Evolutionary conservation across 1,284 basidiomycete species (phyloP).

Genomic region (Phenoliferia sp.): DNA sequence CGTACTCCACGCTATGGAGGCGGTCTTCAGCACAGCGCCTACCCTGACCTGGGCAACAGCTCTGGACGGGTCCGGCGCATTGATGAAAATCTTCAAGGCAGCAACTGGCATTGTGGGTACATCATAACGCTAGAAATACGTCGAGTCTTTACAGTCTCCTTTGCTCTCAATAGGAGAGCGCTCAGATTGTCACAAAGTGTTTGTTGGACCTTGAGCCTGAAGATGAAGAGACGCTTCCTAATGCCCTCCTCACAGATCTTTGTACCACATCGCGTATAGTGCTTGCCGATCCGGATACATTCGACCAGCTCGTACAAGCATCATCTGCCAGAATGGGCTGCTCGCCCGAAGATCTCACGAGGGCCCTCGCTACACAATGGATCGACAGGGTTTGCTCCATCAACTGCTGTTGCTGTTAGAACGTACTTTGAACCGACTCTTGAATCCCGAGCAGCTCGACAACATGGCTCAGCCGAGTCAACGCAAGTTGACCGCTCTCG

Average conservation of each 20-base stretch:
- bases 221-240: not conserved
- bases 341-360: constrained; percentile 21
- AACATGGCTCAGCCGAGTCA: constrained; percentile 33
- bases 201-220: not conserved
- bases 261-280: constrained; percentile 30
- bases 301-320: constrained; percentile 25
- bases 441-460: constrained; percentile 27
- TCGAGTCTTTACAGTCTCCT: not conserved
- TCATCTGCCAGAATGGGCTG: constrained; percentile 8
- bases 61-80: constrained; percentile 18
- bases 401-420: not conserved
- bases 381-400: constrained; percentile 27
- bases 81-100: constrained; percentile 9
- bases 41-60: constrained; percentile 16
- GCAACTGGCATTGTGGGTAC: not conserved
- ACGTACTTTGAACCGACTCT: not conserved
- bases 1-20: constrained; percentile 29
- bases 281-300: constrained; percentile 21
- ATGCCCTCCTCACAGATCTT: constrained; percentile 18
- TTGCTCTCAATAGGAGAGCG: constrained; percentile 9
- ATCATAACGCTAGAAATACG: not conserved
- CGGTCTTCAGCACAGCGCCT: constrained; percentile 19
- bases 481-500: constrained; percentile 36
- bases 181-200: constrained; percentile 30
- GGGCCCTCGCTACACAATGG: constrained; percentile 21